phyloP scores from a whole-genome alignment of 495 filamentous ascomycete species.

The Pseudevernia furfuracea region DNA sequence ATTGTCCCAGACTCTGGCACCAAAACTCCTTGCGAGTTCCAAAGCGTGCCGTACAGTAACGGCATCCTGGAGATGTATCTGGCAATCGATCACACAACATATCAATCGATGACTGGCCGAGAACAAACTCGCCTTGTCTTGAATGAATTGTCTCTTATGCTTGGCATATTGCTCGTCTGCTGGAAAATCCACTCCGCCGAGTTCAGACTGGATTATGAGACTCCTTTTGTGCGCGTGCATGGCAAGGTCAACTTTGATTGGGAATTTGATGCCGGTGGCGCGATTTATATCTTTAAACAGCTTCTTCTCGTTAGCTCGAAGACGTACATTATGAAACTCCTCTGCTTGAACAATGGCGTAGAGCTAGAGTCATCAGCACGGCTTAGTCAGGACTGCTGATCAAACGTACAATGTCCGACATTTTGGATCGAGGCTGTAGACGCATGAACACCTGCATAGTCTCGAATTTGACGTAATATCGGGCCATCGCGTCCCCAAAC shows the following conservation, averaged over 20 bases:
- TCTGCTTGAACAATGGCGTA: slow-evolving; percentile 59
- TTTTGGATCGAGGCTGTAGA: slow-evolving; percentile 50
- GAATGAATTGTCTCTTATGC: slow-evolving; percentile 52
- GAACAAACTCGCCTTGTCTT: slow-evolving; percentile 68
- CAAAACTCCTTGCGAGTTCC: slow-evolving; percentile 70
- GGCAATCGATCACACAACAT: slow-evolving; percentile 81
- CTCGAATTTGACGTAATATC: slow-evolving; percentile 82
- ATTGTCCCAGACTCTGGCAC: slow-evolving; percentile 78
- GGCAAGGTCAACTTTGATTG: slow-evolving; percentile 69
- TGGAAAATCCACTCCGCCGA: slow-evolving; percentile 68
- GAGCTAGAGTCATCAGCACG: slow-evolving; percentile 46
- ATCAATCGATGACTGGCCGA: slow-evolving; percentile 66
- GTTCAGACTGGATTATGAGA: slow-evolving; percentile 72
- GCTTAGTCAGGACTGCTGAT: not conserved
- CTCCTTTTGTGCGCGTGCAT: slow-evolving; percentile 77
- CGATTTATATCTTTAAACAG: slow-evolving; percentile 80
- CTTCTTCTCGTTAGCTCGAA: slow-evolving; percentile 66
- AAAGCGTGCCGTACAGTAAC: slow-evolving; percentile 60
- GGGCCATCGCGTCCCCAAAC: slow-evolving; percentile 85
- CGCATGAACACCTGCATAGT: slow-evolving; percentile 75
- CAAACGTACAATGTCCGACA: slow-evolving; percentile 65
- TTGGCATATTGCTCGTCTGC: slow-evolving; percentile 53
- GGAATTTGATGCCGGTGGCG: slow-evolving; percentile 60
- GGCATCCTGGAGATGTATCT: slow-evolving; percentile 59
- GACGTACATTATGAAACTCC: slow-evolving; percentile 70